These are phyloP conservation scores for Dactylonectria estremocensis DNA, from an alignment of 2,329 filamentous ascomycete species.

Conservation along the genomic window DNA sequence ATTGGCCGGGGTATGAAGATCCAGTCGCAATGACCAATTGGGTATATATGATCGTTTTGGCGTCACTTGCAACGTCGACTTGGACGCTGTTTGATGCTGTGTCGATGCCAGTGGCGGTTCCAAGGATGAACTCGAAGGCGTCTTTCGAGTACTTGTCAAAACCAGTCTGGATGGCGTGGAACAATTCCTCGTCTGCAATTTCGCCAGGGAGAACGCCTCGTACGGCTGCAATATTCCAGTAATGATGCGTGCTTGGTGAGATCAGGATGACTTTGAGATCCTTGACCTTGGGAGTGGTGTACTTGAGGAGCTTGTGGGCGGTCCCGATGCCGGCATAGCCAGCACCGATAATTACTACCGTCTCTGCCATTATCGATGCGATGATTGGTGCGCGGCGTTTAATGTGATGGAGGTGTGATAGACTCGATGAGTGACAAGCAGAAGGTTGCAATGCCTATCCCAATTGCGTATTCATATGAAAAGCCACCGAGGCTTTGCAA, in stretches of 20 bases:
- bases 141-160: background rate
- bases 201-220: slow-evolving; percentile 4
- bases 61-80: background rate
- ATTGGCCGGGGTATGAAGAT: background rate
- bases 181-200: background rate
- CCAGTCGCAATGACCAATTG: slow-evolving; percentile 1
- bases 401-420: background rate
- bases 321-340: background rate
- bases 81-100: background rate
- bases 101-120: background rate
- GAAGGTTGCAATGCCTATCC: background rate
- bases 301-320: background rate
- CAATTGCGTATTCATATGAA: background rate
- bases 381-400: background rate
- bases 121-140: background rate
- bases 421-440: background rate
- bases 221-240: slow-evolving; percentile 18
- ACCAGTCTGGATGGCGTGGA: background rate
- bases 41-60: background rate
- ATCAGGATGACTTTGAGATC: slow-evolving; percentile 15
- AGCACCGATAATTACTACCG: background rate
- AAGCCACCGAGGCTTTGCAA: background rate
- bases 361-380: background rate
- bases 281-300: slow-evolving; percentile 5
- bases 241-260: slow-evolving; percentile 12